Base-by-base conservation (phyloP, 225 moss, liverwort and hornwort species). In the Pseudisothecium myosuroides region DNA sequence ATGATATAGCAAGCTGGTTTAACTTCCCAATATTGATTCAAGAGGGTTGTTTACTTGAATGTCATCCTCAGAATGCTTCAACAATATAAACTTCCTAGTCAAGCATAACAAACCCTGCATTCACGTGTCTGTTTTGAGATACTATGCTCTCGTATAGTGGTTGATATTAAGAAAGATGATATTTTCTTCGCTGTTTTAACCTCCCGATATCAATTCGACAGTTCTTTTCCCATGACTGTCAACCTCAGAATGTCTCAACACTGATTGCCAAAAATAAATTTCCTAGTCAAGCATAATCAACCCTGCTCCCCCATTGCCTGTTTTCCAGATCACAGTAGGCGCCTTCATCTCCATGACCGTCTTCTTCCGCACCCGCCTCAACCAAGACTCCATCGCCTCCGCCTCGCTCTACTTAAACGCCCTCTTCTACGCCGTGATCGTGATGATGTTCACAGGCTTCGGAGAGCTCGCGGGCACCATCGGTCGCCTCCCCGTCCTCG, bases 391-490 rank as follows among this genome's bases (percentile, higher is more conserved):
- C 41, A 18, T 93, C n/a, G 89, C 67, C 27, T 94, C 94, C 21
- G 96, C 94, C 6, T 90, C 93, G 24, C 45, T 96, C 7, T 96
- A 90, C 82, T 79, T 94, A 2, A 90, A 93, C 29, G 96, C 96
- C 27, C 90, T 98, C 7, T 96, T 96, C 85, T 96, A 94, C 69
- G 96, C 94, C 10, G 83, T 95, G 20, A 81, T 94, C 20, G 91
- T 90, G 84, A 88, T 98, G 72, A 86, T 96, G 96, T 98, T 96
- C 76, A 96, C 96, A 21, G 98, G 96, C 17, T 96, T 94, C 41
- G 94, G 96, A 17, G 96, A 98, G 86, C 93, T 98, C 9, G 89
- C 95, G 17, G 71, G 94, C 89, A 94, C 95, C 31, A 94, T 95
- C 43, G 78, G 81, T 14, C 93, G 96, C 54, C 92, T 98, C 31